phyloP scores from a whole-genome alignment of 306 rosid genomes.

The Senna tora region DNA sequence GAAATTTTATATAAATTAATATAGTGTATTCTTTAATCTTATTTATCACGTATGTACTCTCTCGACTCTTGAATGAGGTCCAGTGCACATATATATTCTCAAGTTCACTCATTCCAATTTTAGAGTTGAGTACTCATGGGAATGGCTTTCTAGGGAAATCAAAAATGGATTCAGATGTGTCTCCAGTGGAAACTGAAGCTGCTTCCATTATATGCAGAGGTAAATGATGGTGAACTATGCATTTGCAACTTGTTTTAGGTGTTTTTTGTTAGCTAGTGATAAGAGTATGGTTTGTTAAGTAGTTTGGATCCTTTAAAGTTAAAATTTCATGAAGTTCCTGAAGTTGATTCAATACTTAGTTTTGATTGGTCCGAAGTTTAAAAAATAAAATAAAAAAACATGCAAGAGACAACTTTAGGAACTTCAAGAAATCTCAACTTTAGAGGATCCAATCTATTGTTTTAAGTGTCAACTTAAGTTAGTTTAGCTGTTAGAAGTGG shows the following conservation, averaged over 20 bases:
- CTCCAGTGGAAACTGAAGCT: constrained; percentile 21
- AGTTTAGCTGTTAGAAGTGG: no score
- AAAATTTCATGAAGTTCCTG: no score
- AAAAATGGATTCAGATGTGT: constrained; percentile 27
- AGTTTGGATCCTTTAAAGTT: no score
- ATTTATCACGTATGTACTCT: neutral
- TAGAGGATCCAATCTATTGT: no score
- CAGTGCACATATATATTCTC: neutral
- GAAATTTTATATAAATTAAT: neutral
- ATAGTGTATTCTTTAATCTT: neutral
- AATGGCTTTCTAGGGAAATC: constrained; percentile 37
- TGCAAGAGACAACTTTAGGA: no score
- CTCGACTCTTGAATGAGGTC: neutral
- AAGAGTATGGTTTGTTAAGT: no score
- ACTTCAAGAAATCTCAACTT: no score
- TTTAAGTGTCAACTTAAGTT: no score
- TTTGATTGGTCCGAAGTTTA: no score
- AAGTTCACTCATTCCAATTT: constrained; percentile 2
- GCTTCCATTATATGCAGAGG: constrained; percentile 23
- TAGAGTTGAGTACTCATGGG: constrained; percentile 15
- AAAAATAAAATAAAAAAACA: no score
- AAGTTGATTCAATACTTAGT: no score
- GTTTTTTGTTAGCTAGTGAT: neutral
- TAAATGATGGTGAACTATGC: neutral
- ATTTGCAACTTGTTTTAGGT: constrained; percentile 15